Base-by-base conservation (phyloP, 805 yeast species). In the Wickerhamiella dianesei region DNA sequence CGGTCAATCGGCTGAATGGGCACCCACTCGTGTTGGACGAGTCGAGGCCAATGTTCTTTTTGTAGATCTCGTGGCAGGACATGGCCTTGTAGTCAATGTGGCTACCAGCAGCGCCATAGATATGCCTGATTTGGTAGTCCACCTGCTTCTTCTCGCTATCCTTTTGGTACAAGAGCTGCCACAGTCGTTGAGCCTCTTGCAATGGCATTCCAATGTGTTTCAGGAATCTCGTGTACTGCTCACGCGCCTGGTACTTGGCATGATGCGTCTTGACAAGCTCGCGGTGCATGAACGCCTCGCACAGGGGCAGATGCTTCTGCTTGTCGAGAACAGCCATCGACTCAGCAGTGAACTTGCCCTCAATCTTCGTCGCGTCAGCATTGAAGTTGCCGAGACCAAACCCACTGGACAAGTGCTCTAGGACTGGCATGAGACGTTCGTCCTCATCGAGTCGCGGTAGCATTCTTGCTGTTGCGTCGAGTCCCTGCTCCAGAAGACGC, bases 41-140 rank as follows among this genome's bases (percentile, higher is more conserved):
- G 21, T 35, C 37, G 3, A 46, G 49, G 6, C 46, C 22, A 2
- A 79, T 74, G 5, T 86, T 85, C 54, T 79, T 79, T 21, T 77
- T 70, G 48, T 85, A 63, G 39, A 92, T 85, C 1, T 80, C 77
- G 37, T 77, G 74, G 67, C 96, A 92, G 59, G 80, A 82, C 80
- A 82, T 75, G 2, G 97, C 95, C 56, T 76, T 75, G 64, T 86
- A 87, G 56, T 86, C 83, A 56, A 77, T 81, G 50, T 95, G 69
- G 12, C 81, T 80, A 55, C 98, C 99, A 65, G 85, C 96, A 48
- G 85, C 69, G 43, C 97, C 99, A 61, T 89, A 92, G 51, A 73
- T 75, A 64, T 92, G 96, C 50, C 95, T 74, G 58, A 92, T 76
- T 56, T 83, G 84, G 70, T 92, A 92, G 50, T 76, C 72, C 68